Conservation (phyloP, 139 green algal species). For the Diplosphaera chodatii region DNA sequence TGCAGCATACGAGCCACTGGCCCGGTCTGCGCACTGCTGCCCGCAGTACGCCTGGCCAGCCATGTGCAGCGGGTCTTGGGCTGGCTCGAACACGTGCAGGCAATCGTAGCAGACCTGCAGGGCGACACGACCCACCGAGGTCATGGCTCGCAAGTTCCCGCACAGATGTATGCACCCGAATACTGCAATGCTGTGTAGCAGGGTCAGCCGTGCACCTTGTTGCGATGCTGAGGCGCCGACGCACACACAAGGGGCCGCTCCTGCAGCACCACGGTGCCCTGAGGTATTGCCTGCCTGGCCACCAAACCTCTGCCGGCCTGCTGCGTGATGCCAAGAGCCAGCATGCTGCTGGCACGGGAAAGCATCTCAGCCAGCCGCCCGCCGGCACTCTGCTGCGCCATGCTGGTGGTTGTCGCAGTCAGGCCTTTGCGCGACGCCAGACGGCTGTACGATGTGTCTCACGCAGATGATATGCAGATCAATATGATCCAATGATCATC, state of each 20-base stretch:
- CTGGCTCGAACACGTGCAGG: constrained; percentile 10
- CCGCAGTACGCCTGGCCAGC: neutral
- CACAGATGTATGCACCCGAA: too few species aligned
- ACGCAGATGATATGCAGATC: too few species aligned
- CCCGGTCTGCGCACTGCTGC: neutral
- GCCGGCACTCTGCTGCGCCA: neutral
- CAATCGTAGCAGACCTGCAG: constrained; percentile 14
- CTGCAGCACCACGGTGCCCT: constrained; percentile 5
- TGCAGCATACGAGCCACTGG: neutral
- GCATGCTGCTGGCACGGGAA: neutral
- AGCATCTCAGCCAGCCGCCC: neutral
- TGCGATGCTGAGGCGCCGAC: neutral
- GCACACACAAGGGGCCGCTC: constrained; percentile 16
- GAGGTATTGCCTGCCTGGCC: constrained; percentile 6
- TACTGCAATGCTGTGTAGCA: too few species aligned
- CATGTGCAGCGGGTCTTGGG: neutral
- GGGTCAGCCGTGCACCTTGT: too few species aligned
- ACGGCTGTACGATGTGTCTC: too few species aligned
- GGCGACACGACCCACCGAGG: too few species aligned
- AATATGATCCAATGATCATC: too few species aligned
- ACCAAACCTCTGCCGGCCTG: constrained; percentile 10
- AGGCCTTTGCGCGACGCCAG: too few species aligned
- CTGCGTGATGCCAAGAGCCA: neutral
- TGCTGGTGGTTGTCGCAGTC: too few species aligned
- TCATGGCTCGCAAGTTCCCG: too few species aligned